phyloP scores from a whole-genome alignment of 1,139 yeast species.

The Candida sanyaensis region DNA sequence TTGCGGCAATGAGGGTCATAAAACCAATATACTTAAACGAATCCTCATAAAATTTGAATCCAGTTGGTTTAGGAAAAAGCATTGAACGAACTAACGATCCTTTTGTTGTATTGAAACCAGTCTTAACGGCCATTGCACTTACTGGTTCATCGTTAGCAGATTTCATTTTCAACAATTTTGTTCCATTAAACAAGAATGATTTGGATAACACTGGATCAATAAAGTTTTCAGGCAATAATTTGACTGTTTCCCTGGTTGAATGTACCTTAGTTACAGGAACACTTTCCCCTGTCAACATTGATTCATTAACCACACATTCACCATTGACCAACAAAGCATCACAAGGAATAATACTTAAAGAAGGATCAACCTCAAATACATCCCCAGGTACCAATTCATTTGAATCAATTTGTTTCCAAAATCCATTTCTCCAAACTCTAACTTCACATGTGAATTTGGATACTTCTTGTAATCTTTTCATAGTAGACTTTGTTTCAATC shows the following conservation, averaged over 20 bases:
- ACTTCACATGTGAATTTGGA: slow-evolving; percentile 77
- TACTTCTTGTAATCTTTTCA: slow-evolving; percentile 69
- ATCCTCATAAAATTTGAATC: slow-evolving; percentile 90
- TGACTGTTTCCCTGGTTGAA: slow-evolving; percentile 64
- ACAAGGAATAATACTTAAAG: slow-evolving; percentile 73
- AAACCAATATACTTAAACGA: slow-evolving; percentile 95
- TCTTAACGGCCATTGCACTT: slow-evolving; percentile 81
- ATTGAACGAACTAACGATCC: slow-evolving; percentile 94
- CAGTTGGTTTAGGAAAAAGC: slow-evolving; percentile 94
- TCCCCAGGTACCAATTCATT: slow-evolving; percentile 96
- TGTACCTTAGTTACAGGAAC: slow-evolving; percentile 88
- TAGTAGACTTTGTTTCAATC: slow-evolving; percentile 77
- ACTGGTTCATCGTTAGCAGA: slow-evolving; percentile 70
- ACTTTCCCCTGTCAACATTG: slow-evolving; percentile 97
- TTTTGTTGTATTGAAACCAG: slow-evolving; percentile 94
- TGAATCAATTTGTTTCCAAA: slow-evolving; percentile 84
- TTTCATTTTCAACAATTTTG: slow-evolving; percentile 81
- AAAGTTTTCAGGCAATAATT: slow-evolving; percentile 54
- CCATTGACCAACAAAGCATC: slow-evolving; percentile 87
- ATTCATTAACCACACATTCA: slow-evolving; percentile 91
- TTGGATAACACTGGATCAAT: slow-evolving; percentile 70
- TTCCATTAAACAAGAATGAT: slow-evolving; percentile 83
- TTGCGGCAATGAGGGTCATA: slow-evolving; percentile 80
- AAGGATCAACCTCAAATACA: slow-evolving; percentile 88
- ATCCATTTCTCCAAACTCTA: slow-evolving; percentile 89